Percentiles rank a stretch among this genome's conserved stretches.
These are phyloP conservation scores for Rubia yunnanensis DNA, from an alignment of 257 asterid genomes.

Conservation along the genomic window DNA sequence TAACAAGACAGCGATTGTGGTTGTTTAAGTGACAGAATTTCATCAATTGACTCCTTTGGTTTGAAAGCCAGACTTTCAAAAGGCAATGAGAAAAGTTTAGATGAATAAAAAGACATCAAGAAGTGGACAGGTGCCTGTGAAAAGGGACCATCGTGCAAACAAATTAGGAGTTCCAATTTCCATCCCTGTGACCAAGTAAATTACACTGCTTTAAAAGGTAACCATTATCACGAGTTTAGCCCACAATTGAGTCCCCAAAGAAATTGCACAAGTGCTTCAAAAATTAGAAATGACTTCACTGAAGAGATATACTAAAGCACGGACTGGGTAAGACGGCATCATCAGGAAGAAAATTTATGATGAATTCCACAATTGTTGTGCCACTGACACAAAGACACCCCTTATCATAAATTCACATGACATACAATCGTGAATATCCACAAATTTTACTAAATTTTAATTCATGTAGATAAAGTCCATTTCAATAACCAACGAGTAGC, in stretches of 20 bases:
- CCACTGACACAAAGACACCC: not conserved
- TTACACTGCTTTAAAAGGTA: not conserved
- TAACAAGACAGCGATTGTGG: not conserved
- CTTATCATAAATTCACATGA: not conserved
- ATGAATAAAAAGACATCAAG: not conserved
- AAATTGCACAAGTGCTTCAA: not conserved
- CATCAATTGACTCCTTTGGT: not conserved
- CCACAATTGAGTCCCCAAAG: not conserved
- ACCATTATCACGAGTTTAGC: not conserved
- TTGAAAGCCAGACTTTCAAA: not conserved
- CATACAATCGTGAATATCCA: not conserved
- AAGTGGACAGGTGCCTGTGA: not conserved
- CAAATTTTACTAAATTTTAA: not conserved
- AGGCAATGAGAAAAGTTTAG: not conserved
- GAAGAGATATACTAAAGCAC: not conserved
- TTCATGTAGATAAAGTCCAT: not conserved
- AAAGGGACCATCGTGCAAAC: not conserved
- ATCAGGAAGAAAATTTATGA: not conserved
- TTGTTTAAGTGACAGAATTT: not conserved
- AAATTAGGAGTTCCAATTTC: not conserved
- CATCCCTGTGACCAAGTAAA: not conserved
- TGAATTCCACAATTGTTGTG: not conserved
- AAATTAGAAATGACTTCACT: not conserved
- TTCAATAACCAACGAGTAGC: not conserved
- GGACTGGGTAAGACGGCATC: not conserved